Evolutionary conservation across 2,329 filamentous ascomycete species (phyloP).

Genomic region (Aspergillus pseudonomiae): DNA sequence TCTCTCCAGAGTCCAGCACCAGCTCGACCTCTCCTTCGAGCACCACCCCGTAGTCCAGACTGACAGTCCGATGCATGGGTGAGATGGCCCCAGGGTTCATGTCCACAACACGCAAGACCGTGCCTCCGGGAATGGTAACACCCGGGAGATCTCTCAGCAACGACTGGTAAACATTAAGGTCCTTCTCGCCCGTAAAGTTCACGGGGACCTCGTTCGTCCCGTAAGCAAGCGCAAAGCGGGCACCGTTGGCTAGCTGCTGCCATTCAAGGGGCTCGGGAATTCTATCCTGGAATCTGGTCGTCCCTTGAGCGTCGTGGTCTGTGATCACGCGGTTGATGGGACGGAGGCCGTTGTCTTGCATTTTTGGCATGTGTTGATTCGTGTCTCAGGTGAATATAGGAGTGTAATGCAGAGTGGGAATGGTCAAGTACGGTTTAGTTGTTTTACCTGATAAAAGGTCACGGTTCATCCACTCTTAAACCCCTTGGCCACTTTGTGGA

Average conservation of each 20-base stretch:
- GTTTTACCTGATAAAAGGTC: background rate
- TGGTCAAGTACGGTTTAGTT: background rate
- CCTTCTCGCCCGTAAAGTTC: background rate
- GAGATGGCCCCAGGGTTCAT: background rate
- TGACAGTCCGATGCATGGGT: background rate
- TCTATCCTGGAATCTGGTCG: background rate
- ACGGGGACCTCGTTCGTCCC: background rate
- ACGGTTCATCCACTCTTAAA: background rate
- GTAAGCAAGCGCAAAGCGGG: background rate
- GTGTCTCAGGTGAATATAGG: background rate
- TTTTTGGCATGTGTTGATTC: background rate
- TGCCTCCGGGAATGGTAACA: background rate
- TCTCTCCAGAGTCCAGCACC: constrained; percentile 8
- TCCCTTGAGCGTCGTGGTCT: background rate
- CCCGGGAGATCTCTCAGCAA: background rate
- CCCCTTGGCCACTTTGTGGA: too few relatives aligned
- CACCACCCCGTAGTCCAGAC: background rate
- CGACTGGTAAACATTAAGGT: background rate
- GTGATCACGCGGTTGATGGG: background rate
- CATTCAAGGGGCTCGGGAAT: background rate
- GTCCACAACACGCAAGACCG: background rate
- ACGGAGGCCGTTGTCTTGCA: background rate
- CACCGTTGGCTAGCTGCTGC: background rate
- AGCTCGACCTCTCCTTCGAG: background rate
- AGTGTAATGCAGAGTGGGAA: background rate